Evolutionary conservation across 2,329 filamentous ascomycete genomes (phyloP), one percentile per base, ranked within the genome.

Genomic region (Neurospora sp.): DNA sequence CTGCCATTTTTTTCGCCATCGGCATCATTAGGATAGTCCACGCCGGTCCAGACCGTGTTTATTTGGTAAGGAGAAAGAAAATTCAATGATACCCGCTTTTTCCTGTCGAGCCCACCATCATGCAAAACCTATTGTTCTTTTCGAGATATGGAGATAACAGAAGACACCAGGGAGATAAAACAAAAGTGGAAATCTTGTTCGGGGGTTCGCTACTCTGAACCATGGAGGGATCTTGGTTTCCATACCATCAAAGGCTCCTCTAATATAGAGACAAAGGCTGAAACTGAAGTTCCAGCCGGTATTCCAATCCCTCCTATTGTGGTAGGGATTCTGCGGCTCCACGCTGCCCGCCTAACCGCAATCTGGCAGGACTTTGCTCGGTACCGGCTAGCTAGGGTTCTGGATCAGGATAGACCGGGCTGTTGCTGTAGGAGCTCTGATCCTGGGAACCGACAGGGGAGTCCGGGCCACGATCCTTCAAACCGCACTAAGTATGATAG

Each of bases 401-500:
- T n/a, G 33, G 8, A 19, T n/a, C 19, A 33, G 17, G 17, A 23
- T 5, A 40, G 33, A 57, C 6, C 68, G 12, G 10, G 15, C 52
- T 36, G 52, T 62, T 28, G 23, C 23, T 62, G 15, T 62, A 62
- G 23, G 28, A 10, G 28, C 28, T 62, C 52, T 33, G 28, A 36
- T 80, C 84, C 76, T 85, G 84, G 57, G 81, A 80, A 52, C 78
- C 77, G 39, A 83, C 81, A 86, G 85, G 87, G 76, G 87, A 81
- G 76, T 87, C 85, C 70, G 80, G 82, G 74, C 83, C 81, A 71
- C 85, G 83, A 70, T 87, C 83, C 79, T 88, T 90, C 72, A 87
- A 82, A 65, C 90, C 88, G 74, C 90, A 91, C 69, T 62, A 62
- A 33, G 52, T 33, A 62, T 62, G 52, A 62, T 62, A 62, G 52